Evolutionary conservation across 2,329 filamentous ascomycete genomes (phyloP).

Genomic region (Fonsecaea multimorphosa): DNA sequence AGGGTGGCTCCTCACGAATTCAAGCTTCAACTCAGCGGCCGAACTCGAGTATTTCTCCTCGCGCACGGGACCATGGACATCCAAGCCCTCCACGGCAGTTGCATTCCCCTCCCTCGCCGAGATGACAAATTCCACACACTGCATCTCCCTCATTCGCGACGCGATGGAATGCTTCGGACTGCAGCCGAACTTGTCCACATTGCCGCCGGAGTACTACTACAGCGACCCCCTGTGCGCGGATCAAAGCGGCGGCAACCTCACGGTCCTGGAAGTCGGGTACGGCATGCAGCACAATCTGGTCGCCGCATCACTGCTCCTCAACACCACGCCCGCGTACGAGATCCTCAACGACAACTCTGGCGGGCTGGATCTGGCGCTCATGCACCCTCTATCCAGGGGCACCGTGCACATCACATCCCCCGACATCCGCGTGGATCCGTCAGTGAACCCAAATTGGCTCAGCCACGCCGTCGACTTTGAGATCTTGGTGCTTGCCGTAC

Average conservation of each 20-base stretch:
- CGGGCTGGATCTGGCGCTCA: slow-evolving; percentile 32
- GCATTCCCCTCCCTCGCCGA: slow-evolving; percentile 41
- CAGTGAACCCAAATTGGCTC: slow-evolving; percentile 55
- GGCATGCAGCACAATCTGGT: slow-evolving; percentile 3
- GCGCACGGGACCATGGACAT: slow-evolving; percentile 40
- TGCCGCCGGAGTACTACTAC: slow-evolving; percentile 3
- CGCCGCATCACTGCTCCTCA: not conserved
- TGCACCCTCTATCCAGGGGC: slow-evolving; percentile 49
- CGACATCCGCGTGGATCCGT: slow-evolving; percentile 45
- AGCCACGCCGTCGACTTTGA: slow-evolving; percentile 51
- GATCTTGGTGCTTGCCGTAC: slow-evolving; percentile 46
- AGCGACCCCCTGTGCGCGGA: no score
- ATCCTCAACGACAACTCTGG: slow-evolving; percentile 36
- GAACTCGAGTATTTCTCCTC: slow-evolving; percentile 24
- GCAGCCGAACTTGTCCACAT: not conserved
- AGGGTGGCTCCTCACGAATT: slow-evolving; percentile 37
- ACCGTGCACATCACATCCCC: slow-evolving; percentile 49
- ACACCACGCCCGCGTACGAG: slow-evolving; percentile 32
- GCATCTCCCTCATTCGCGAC: not conserved
- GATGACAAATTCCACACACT: slow-evolving; percentile 30
- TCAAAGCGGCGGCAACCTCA: not conserved
- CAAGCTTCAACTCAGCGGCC: slow-evolving; percentile 31
- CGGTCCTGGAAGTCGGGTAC: not conserved
- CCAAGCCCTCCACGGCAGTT: slow-evolving; percentile 40
- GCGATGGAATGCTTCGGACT: not conserved